Percentiles rank a stretch among this genome's conserved stretches.
Evolutionary conservation across 192 early-diverging fungal species (phyloP).

Genomic region (Coemansia sp.): DNA sequence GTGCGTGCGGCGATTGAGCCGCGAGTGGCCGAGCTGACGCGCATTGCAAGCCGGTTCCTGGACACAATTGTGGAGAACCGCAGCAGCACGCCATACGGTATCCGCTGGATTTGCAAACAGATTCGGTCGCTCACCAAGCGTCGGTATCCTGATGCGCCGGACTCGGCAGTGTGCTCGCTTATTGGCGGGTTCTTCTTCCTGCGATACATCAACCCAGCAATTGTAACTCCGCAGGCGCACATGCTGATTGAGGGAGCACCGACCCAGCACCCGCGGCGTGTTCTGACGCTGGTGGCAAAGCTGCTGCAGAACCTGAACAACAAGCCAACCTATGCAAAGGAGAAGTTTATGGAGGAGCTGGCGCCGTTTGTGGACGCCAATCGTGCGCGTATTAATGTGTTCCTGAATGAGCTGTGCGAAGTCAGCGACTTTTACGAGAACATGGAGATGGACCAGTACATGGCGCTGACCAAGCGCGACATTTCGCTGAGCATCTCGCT

Average conservation of each 20-base stretch:
- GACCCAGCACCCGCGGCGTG: slow-evolving; percentile 76
- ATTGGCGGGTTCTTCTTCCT: slow-evolving; percentile 98
- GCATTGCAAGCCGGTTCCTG: slow-evolving; percentile 83
- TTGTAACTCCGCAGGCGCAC: slow-evolving; percentile 94
- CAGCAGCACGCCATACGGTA: slow-evolving; percentile 90
- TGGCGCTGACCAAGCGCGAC: slow-evolving; percentile 91
- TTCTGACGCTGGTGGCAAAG: slow-evolving; percentile 91
- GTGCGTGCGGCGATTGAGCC: slow-evolving; percentile 85
- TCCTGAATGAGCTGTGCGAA: slow-evolving; percentile 91
- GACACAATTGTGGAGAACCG: slow-evolving; percentile 80
- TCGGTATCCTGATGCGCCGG: slow-evolving; percentile 88
- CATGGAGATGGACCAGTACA: slow-evolving; percentile 98
- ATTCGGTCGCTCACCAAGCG: slow-evolving; percentile 89
- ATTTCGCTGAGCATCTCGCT: slow-evolving; percentile 84
- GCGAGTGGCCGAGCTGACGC: slow-evolving; percentile 76
- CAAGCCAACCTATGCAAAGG: slow-evolving; percentile 88
- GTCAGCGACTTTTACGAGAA: slow-evolving; percentile 94
- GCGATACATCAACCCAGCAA: slow-evolving; percentile 96
- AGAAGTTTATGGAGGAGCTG: slow-evolving; percentile 85
- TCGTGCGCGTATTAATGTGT: slow-evolving; percentile 80
- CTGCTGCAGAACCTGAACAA: slow-evolving; percentile 94
- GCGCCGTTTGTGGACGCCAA: slow-evolving; percentile 90
- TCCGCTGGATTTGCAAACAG: slow-evolving; percentile 98
- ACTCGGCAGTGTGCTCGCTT: slow-evolving; percentile 86
- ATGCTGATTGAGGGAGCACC: slow-evolving; percentile 86